Evolutionary conservation across 176 grass and related monocot genomes (phyloP).

Genomic region (sorghum (Sorghum bicolor)): Sorghum_bicolor_NCBIv3 NC_012878.2:33760001-33760500

Average conservation of each 20-base stretch:
- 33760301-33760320: slow-evolving; percentile 59
- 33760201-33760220: slow-evolving; percentile 42
- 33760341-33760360: slow-evolving; percentile 55
- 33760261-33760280: slow-evolving; percentile 62
- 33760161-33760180: slow-evolving; percentile 41
- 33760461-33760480: slow-evolving; percentile 63
- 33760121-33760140: slow-evolving; percentile 49
- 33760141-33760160: slow-evolving; percentile 48
- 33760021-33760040: slow-evolving; percentile 43
- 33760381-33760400: slow-evolving; percentile 48
- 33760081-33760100: slow-evolving; percentile 38
- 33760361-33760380: slow-evolving; percentile 54
- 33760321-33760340: slow-evolving; percentile 49
- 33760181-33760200: slow-evolving; percentile 41
- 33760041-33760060: slow-evolving; percentile 38
- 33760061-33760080: slow-evolving; percentile 43
- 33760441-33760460: slow-evolving; percentile 46
- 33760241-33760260: slow-evolving; percentile 52
- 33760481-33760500: slow-evolving; percentile 55
- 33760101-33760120: slow-evolving; percentile 30
- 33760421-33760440: slow-evolving; percentile 54
- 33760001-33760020: slow-evolving; percentile 21
- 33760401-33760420: slow-evolving; percentile 52
- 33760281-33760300: slow-evolving; percentile 56
- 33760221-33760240: slow-evolving; percentile 34